Evolutionary conservation across 2,329 filamentous ascomycete genomes (phyloP).

Genomic region (Hypoxylon sp.): DNA sequence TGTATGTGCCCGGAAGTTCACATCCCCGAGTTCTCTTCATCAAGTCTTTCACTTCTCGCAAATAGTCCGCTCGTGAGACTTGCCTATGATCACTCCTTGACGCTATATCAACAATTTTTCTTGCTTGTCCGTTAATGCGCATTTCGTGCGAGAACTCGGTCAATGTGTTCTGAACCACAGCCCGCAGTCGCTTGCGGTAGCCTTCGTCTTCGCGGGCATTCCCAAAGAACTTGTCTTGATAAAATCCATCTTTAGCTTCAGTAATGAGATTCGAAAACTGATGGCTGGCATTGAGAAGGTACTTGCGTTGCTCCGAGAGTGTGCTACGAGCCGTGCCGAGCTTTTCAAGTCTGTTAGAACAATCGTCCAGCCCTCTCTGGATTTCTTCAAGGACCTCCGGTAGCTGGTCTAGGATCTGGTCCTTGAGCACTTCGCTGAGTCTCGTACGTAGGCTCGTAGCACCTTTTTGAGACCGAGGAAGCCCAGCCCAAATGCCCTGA

Average conservation of each 20-base stretch:
- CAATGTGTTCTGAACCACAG: slow-evolving; percentile 51
- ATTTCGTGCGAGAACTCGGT: slow-evolving; percentile 49
- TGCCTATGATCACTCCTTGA: neutral
- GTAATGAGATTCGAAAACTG: slow-evolving; percentile 50
- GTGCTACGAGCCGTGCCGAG: slow-evolving; percentile 50
- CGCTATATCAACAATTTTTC: slow-evolving; percentile 21
- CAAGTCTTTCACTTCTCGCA: slow-evolving; percentile 46
- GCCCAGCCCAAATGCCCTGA: slow-evolving; percentile 40
- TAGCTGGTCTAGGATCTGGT: slow-evolving; percentile 54
- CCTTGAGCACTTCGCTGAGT: slow-evolving; percentile 49
- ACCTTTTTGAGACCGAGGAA: slow-evolving; percentile 45
- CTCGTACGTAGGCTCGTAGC: slow-evolving; percentile 47
- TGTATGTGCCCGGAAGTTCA: slow-evolving; percentile 57
- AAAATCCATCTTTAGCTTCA: slow-evolving; percentile 53
- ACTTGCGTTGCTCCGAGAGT: slow-evolving; percentile 51
- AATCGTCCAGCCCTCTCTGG: slow-evolving; percentile 49
- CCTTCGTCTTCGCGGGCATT: slow-evolving; percentile 41
- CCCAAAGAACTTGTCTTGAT: slow-evolving; percentile 53
- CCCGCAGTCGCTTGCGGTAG: slow-evolving; percentile 49
- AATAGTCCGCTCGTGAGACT: slow-evolving; percentile 40
- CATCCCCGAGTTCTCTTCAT: slow-evolving; percentile 53
- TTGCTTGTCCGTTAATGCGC: slow-evolving; percentile 45
- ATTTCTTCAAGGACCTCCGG: slow-evolving; percentile 54
- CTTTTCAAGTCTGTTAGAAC: slow-evolving; percentile 46
- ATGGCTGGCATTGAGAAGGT: slow-evolving; percentile 52